Conservation (phyloP, 2,329 filamentous ascomycete species). For the Stachybotrys chlorohalonatus region DNA sequence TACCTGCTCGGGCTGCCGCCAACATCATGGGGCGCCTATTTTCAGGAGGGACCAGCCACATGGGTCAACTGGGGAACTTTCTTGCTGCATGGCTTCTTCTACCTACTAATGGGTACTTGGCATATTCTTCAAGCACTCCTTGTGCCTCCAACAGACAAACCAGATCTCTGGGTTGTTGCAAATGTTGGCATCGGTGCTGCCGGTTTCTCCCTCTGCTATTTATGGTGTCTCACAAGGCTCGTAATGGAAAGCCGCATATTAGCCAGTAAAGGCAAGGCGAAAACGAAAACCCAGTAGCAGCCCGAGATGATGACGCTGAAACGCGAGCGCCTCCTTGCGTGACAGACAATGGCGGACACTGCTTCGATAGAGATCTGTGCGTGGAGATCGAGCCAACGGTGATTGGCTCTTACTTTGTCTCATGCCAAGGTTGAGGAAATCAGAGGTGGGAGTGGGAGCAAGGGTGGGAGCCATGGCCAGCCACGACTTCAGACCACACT, state of each 20-base stretch:
- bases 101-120: constrained; percentile 70
- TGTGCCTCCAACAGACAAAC: constrained; percentile 62
- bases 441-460: neutral
- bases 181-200: constrained; percentile 82
- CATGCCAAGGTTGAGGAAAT: neutral
- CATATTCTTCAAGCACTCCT: constrained; percentile 67
- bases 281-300: constrained; percentile 17
- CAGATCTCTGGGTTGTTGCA: constrained; percentile 87
- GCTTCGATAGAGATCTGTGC: neutral
- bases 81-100: constrained; percentile 67
- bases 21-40: constrained; percentile 60
- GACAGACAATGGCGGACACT: neutral
- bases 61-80: constrained; percentile 44
- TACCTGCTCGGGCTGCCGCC: constrained; percentile 85
- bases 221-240: constrained; percentile 78
- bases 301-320: neutral
- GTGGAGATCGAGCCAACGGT: neutral
- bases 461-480: too few species aligned
- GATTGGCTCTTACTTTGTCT: neutral
- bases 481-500: too few species aligned
- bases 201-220: constrained; percentile 78
- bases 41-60: constrained; percentile 32
- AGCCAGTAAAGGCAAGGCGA: constrained; percentile 28
- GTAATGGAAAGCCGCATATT: constrained; percentile 49
- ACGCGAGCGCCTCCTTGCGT: neutral